Conservation (phyloP, 805 yeast genomes). For the Ogataea siamensis region DNA sequence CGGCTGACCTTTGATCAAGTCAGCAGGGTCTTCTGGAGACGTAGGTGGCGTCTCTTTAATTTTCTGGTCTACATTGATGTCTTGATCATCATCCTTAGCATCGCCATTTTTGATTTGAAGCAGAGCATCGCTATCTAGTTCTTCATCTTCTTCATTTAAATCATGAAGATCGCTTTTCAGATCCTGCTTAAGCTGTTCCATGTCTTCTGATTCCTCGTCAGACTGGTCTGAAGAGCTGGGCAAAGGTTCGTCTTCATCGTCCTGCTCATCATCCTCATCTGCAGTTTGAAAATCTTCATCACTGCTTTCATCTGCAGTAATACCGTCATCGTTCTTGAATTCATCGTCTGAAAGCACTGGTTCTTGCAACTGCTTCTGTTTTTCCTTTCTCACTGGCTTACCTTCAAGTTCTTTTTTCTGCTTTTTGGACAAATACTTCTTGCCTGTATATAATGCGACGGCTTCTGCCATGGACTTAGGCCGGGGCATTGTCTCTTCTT, state of each 20-base stretch:
- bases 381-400: constrained; percentile 21
- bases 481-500: constrained; percentile 22
- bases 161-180: constrained; percentile 33
- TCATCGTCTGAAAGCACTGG: constrained; percentile 15
- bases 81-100: constrained; percentile 28
- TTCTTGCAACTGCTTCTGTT: constrained; percentile 2
- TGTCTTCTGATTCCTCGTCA: constrained; percentile 19
- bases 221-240: constrained; percentile 1
- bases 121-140: constrained; percentile 14
- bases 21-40: constrained; percentile 33
- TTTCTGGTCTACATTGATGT: constrained; percentile 15
- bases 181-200: constrained; percentile 27
- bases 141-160: constrained; percentile 30
- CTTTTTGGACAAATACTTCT: constrained; percentile 48
- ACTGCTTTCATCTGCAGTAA: constrained; percentile 27
- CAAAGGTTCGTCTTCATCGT: constrained; percentile 7
- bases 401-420: constrained; percentile 35
- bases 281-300: constrained; percentile 33
- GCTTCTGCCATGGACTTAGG: constrained; percentile 58
- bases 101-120: constrained; percentile 7
- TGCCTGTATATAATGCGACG: constrained; percentile 55
- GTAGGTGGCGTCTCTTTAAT: constrained; percentile 34
- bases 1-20: constrained; percentile 17
- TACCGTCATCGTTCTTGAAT: constrained; percentile 7
- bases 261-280: constrained; percentile 25